phyloP scores from a whole-genome alignment of 2,329 filamentous ascomycete genomes.

The Cladosporium oxysporum region DNA sequence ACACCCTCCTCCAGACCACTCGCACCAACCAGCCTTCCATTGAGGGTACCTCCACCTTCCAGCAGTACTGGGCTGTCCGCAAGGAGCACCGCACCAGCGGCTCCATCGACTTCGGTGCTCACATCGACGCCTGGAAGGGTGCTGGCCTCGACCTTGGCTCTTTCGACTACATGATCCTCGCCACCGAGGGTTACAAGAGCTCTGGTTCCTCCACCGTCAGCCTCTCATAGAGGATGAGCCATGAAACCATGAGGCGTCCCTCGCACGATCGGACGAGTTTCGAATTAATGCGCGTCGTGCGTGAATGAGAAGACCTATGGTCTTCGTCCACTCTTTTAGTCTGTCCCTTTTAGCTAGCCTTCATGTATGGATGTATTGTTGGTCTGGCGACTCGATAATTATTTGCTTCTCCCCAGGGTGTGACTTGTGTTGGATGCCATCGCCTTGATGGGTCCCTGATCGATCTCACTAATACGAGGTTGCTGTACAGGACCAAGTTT shows the following conservation, averaged over 20 bases:
- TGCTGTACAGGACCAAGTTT: neutral
- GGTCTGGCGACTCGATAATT: conserved; percentile 2
- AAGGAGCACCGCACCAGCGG: conserved; percentile 35
- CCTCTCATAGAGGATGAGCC: conserved; percentile 25
- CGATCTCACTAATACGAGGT: neutral
- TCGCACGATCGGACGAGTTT: no score
- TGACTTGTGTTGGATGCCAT: neutral
- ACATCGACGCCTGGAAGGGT: conserved; percentile 32
- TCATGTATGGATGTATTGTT: conserved; percentile 12
- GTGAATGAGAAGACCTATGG: conserved; percentile 5
- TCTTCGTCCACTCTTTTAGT: conserved; percentile 19
- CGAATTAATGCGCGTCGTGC: neutral
- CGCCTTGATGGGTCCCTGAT: neutral
- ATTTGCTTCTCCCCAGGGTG: neutral
- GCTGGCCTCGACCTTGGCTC: conserved; percentile 32
- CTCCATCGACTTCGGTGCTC: conserved; percentile 31
- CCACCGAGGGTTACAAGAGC: conserved; percentile 48
- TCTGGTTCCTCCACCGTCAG: conserved; percentile 43
- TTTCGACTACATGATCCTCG: conserved; percentile 47
- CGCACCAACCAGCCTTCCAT: conserved; percentile 46
- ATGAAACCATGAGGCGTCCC: neutral
- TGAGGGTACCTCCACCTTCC: conserved; percentile 43
- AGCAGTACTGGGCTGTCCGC: conserved; percentile 48
- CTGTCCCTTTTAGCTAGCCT: neutral
- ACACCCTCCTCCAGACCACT: conserved; percentile 53